Conservation (phyloP, 2,329 filamentous ascomycete genomes). For the Neonectria neomacrospora region DNA sequence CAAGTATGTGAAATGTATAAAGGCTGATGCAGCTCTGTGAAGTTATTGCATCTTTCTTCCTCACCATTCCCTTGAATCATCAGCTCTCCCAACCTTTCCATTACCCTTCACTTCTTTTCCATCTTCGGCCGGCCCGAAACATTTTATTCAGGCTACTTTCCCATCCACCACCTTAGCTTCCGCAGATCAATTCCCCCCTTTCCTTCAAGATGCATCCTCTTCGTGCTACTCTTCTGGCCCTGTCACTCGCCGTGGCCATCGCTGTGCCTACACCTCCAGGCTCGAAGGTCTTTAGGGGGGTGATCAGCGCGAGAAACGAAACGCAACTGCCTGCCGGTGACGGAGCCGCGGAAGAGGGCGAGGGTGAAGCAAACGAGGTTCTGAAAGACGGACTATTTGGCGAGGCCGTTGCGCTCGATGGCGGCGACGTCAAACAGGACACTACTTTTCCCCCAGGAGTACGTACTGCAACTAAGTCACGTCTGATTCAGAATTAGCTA, state of each 20-base stretch:
- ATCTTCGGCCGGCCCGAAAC: background rate
- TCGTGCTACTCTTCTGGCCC: background rate
- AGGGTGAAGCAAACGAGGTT: slow-evolving; percentile 44
- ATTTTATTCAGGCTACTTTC: background rate
- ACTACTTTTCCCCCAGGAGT: slow-evolving; percentile 49
- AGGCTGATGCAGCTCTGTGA: background rate
- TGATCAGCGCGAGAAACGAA: background rate
- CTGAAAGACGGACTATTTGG: slow-evolving; percentile 47
- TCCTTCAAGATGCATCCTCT: background rate
- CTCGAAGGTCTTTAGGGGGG: background rate
- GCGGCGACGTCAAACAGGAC: slow-evolving; percentile 47
- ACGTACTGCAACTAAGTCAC: slow-evolving; percentile 24
- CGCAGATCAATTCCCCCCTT: background rate
- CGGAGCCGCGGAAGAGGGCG: slow-evolving; percentile 6
- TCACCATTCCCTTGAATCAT: background rate
- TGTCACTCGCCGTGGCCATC: background rate
- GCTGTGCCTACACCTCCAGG: background rate
- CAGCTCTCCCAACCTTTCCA: background rate
- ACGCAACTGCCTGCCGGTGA: background rate
- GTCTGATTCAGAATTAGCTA: background rate
- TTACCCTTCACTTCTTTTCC: background rate
- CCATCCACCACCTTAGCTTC: background rate
- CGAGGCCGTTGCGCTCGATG: slow-evolving; percentile 43
- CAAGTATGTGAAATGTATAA: background rate
- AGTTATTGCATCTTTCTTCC: background rate